These are phyloP conservation scores for Trichomonascaceae sp. DNA, from an alignment of 1,139 yeast species.

Conservation along the genomic window DNA sequence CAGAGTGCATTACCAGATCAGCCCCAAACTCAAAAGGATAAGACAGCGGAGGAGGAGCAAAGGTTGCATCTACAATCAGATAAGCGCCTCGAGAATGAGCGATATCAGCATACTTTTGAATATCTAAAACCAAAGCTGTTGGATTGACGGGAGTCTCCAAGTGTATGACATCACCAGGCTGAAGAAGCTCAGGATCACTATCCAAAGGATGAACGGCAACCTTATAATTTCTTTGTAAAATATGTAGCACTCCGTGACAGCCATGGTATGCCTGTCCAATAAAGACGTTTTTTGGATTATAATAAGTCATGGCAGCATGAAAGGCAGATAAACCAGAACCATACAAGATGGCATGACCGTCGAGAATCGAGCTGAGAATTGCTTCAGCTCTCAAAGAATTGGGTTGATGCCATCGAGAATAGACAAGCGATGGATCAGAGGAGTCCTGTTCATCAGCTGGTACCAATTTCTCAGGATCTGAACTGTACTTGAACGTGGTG, in stretches of 20 bases:
- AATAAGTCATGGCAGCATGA: constrained; percentile 63
- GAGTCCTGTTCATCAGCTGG: constrained; percentile 39
- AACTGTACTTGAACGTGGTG: constrained; percentile 65
- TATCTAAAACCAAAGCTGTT: constrained; percentile 61
- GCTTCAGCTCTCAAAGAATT: constrained; percentile 63
- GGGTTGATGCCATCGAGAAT: constrained; percentile 73
- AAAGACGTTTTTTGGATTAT: constrained; percentile 68
- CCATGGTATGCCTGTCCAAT: constrained; percentile 87
- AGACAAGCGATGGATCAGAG: constrained; percentile 35
- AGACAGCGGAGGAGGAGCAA: constrained; percentile 90
- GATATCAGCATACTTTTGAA: constrained; percentile 52
- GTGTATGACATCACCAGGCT: constrained; percentile 71
- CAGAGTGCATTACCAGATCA: constrained; percentile 82
- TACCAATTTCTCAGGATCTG: constrained; percentile 48
- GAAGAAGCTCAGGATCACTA: constrained; percentile 46
- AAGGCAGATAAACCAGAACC: constrained; percentile 79
- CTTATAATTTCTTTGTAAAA: constrained; percentile 57
- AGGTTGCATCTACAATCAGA: constrained; percentile 74
- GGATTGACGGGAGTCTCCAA: constrained; percentile 89
- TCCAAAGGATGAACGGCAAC: constrained; percentile 47
- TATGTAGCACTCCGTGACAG: constrained; percentile 59
- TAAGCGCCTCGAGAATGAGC: constrained; percentile 70
- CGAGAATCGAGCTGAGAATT: constrained; percentile 51
- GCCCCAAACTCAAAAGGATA: constrained; percentile 77
- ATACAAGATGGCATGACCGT: constrained; percentile 55